phyloP scores from a whole-genome alignment of 192 early-diverging fungal genomes.

The Coemansia erecta region DNA sequence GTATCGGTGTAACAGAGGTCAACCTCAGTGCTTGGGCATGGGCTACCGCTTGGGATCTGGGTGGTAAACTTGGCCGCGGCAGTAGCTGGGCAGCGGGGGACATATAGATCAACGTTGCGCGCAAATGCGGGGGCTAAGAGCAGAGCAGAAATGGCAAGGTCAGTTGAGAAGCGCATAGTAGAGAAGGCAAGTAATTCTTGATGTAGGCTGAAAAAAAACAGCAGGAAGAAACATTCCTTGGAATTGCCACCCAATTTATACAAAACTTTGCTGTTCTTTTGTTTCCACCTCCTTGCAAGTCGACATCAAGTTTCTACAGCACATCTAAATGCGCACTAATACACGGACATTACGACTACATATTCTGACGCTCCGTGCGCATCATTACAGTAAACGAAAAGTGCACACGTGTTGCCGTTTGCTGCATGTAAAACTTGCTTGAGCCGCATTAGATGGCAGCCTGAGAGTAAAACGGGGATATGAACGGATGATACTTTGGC shows the following conservation, averaged over 20 bases:
- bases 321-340: not conserved
- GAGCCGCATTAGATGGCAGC: too few relatives aligned
- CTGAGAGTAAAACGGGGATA: not conserved
- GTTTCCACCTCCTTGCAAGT: not conserved
- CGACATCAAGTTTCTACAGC: not conserved
- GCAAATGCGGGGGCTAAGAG: slow-evolving; percentile 5
- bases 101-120: slow-evolving; percentile 10
- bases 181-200: not conserved
- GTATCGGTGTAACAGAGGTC: slow-evolving; percentile 48
- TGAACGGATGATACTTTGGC: not conserved
- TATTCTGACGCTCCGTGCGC: too few relatives aligned
- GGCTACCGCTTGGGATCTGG: slow-evolving; percentile 24
- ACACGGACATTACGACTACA: not conserved
- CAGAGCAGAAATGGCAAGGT: slow-evolving; percentile 7
- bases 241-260: not conserved
- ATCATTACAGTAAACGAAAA: too few relatives aligned
- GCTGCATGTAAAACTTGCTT: too few relatives aligned
- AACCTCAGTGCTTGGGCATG: slow-evolving; percentile 37
- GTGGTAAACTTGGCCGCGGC: slow-evolving; percentile 27
- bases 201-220: not conserved
- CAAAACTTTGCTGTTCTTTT: not conserved
- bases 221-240: too few relatives aligned
- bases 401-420: too few relatives aligned
- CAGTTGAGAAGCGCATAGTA: slow-evolving; percentile 2
- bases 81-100: slow-evolving; percentile 37